Evolutionary conservation across 2,329 filamentous ascomycete species (phyloP), one percentile per base, ranked within the genome.

Genomic region (Sporothrix phasma): DNA sequence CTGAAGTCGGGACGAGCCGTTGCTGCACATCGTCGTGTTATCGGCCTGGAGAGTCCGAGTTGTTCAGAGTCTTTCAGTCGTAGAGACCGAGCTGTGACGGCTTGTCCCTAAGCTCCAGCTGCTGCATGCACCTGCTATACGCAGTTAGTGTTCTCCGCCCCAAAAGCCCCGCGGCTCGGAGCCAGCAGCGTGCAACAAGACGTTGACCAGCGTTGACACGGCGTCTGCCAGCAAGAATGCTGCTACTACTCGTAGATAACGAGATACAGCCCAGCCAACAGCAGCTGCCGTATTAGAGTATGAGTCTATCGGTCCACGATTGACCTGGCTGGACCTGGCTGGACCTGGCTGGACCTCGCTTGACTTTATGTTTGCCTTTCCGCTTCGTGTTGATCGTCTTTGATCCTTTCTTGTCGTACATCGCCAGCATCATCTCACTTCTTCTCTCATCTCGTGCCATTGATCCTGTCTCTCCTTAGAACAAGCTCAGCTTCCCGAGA

Each of bases 71-170:
- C 6, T 13, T 10, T 26, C 26, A 13, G 10, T n/a, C n/a, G n/a
- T n/a, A n/a, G n/a, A n/a, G 26, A 34, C 47, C 31, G 31, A 29
- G 22, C 53, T 15, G 53, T 3, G 6, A 24, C 37, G 17, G n/a
- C 49, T 3, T 54, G 19, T 39, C 51, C 51, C n/a, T 39, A 56
- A 24, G 51, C n/a, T 56, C 19, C 11, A 10, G 29, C 24, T 29
- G 24, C 39, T 39, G 54, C 56, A 31, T 45, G 58, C 43, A 61
- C 41, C 43, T 39, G 43, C 58, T 61, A 46, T 34, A 47, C 58
- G n/a, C 43, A 61, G 58, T 49, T 46, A 46, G 58, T 43, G 58
- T n/a, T 47, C 58, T 61, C 39, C 51, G 51, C 51, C 24, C 51
- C 37, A 15, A 41, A 56, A 43, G 53, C 53, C 34, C 53, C 53